Conservation (phyloP, 495 filamentous ascomycete species). For the Daldinia concentrica region DNA sequence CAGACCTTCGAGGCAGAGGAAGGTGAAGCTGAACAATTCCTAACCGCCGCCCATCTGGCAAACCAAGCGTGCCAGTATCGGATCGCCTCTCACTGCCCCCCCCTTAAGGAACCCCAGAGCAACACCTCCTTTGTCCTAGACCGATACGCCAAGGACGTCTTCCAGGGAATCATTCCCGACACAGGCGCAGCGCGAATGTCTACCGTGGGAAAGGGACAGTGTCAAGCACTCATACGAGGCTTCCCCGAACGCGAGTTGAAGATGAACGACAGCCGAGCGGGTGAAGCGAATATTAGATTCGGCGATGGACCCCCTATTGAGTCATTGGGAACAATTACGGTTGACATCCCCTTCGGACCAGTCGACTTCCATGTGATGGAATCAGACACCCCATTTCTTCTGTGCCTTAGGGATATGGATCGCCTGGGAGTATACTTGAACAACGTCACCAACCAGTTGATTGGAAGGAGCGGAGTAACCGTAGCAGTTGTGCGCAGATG, state of each 20-base stretch:
- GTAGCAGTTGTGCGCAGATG: not conserved
- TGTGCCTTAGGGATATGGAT: constrained; percentile 9
- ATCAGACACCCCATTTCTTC: constrained; percentile 1
- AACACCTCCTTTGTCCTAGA: no score
- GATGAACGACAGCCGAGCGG: not conserved
- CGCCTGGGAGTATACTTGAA: no score
- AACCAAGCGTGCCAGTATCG: not conserved
- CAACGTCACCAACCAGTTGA: not conserved
- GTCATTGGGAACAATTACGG: not conserved
- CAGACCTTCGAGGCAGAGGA: not conserved
- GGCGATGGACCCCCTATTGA: constrained; percentile 1
- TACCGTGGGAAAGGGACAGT: not conserved
- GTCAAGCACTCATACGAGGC: not conserved
- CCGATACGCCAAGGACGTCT: no score
- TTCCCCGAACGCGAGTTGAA: not conserved
- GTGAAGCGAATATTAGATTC: constrained; percentile 9
- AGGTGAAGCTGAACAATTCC: not conserved
- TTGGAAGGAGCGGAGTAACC: not conserved
- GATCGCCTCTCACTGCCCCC: no score
- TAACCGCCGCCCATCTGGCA: not conserved
- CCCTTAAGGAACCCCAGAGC: no score
- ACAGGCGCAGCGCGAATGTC: not conserved
- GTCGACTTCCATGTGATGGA: constrained; percentile 8
- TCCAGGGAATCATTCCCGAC: not conserved
- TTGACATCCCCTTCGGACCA: not conserved